Evolutionary conservation across 768 basidiomycete species (phyloP), one percentile per base, ranked within the genome.

Genomic region (Clavaria fumosa): DNA sequence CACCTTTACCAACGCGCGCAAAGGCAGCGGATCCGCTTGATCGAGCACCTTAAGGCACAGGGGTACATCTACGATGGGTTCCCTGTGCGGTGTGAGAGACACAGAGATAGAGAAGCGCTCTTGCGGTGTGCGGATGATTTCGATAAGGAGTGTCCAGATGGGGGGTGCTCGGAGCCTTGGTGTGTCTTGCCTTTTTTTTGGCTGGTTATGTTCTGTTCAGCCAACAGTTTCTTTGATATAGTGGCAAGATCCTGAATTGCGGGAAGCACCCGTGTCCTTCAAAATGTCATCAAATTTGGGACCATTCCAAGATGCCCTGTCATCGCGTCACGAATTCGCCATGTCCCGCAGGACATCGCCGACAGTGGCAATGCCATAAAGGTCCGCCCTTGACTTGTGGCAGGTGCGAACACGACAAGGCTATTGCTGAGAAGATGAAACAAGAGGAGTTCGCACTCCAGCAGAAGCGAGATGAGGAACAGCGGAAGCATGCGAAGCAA

Each of bases 161-260:
- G 78, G 6, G 78, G 78, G 2, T 81, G 78, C 42, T 52, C 42
- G 2, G 59, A 65, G 42, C 64, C 68, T 32, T 81, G 78, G 78
- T 78, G 55, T 33, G 61, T 47, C 23, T 28, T 18, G 41, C n/a
- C 21, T 31, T 24, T 27, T 6, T 14, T 31, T 1, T 12, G 28
- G 17, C 30, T 11, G 23, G 39, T 12, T 11, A 15, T 31, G 17
- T 28, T 33, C 19, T 15, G 23, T 23, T 40, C 15, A 30, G 35
- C 4, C 34, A 10, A 28, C 3, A 15, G 19, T 7, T 11, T 3
- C 12, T 19, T 32, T 18, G 7, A 4, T 22, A 9, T 37, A 79
- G 78, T 43, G 67, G 65, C 14, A 51, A 47, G 0, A 47, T 53
- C 23, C 58, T 81, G 2, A 60, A 47, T 5, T 79, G 77, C 44